Evolutionary conservation across 2,329 filamentous ascomycete genomes (phyloP).

Genomic region (Claviceps digitariae): DNA sequence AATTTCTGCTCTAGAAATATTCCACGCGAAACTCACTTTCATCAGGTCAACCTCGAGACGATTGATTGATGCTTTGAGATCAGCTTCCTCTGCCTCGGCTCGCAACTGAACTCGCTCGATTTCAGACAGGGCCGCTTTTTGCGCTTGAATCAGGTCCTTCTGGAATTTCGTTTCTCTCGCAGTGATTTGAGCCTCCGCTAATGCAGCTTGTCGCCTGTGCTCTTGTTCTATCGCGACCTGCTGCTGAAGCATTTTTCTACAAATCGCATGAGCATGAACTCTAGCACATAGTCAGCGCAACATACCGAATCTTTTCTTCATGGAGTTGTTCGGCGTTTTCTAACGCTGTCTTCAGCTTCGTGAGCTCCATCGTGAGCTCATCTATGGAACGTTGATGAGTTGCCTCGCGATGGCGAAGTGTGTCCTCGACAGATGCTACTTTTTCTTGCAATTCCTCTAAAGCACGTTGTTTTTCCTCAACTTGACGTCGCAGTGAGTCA

Average conservation of each 20-base stretch:
- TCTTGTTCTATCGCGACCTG: conserved; percentile 13
- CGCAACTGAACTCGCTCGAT: conserved; percentile 33
- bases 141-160: conserved; percentile 29
- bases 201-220: conserved; percentile 11
- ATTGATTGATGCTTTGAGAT: conserved; percentile 46
- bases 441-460: conserved; percentile 34
- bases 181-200: conserved; percentile 8
- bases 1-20: not conserved
- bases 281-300: conserved; percentile 5
- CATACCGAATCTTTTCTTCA: conserved; percentile 38
- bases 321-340: conserved; percentile 14
- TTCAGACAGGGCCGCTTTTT: conserved; percentile 35
- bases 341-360: conserved; percentile 18
- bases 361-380: conserved; percentile 19
- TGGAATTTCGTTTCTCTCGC: conserved; percentile 16
- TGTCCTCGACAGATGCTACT: conserved; percentile 33
- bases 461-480: conserved; percentile 54
- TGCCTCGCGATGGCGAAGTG: conserved; percentile 57
- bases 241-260: conserved; percentile 10
- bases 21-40: conserved; percentile 29
- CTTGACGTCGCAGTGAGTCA: conserved; percentile 65
- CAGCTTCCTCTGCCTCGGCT: conserved; percentile 48
- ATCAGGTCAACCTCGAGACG: conserved; percentile 48
- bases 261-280: not conserved
- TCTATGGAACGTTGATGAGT: conserved; percentile 57